phyloP scores from a whole-genome alignment of 129 eudicot species.

The Chrysanthemum lavandulifolium region DNA sequence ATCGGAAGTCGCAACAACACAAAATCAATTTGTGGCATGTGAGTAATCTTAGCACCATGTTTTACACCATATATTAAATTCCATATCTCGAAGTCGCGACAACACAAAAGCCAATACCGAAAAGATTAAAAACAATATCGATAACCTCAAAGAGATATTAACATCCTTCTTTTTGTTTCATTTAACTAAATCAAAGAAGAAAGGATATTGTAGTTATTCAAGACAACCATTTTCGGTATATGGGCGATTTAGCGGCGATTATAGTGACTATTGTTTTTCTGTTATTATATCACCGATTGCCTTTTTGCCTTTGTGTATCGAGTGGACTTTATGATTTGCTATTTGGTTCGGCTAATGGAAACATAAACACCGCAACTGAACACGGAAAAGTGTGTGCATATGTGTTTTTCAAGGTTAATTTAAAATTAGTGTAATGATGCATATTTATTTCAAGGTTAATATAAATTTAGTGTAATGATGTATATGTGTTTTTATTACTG shows the following conservation, averaged over 20 bases:
- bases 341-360: no score
- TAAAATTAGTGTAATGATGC: no score
- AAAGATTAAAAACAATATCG: conserved; percentile 27
- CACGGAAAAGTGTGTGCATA: no score
- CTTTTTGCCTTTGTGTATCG: no score
- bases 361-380: no score
- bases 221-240: conserved; percentile 16
- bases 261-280: neutral
- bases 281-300: conserved; percentile 1
- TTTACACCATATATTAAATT: neutral
- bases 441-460: no score
- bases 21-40: conserved; percentile 97
- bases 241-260: neutral
- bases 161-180: neutral
- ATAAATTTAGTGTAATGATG: no score
- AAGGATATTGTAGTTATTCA: neutral
- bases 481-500: no score
- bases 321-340: no score
- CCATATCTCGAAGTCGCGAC: no score
- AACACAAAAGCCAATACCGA: conserved; percentile 43
- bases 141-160: conserved; percentile 15
- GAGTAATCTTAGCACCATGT: conserved; percentile 28
- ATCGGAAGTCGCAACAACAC: no score
- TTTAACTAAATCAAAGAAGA: conserved; percentile 16
- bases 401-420: no score